Percentiles rank a stretch among this genome's conserved stretches.
phyloP scores from a whole-genome alignment of 768 basidiomycete genomes.

The Phaeolepiota aurea region DNA sequence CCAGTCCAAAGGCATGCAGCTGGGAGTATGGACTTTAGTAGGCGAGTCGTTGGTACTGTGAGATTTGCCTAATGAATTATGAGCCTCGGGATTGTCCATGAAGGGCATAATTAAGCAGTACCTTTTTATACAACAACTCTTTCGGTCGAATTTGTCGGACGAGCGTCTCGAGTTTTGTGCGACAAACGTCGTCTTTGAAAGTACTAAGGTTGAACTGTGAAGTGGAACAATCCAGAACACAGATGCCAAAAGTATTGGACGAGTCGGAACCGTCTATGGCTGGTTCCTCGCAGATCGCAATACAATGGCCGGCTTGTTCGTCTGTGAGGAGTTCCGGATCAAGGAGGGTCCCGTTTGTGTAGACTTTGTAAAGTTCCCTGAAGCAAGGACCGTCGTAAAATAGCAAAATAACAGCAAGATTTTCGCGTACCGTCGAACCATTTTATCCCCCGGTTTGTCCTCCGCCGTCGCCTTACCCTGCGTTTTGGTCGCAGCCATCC shows the following conservation, averaged over 20 bases:
- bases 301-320: constrained; percentile 93
- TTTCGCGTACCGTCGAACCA: constrained; percentile 74
- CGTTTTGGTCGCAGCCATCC: constrained; percentile 64
- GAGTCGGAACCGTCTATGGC: constrained; percentile 29
- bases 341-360: constrained; percentile 93
- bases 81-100: too few relatives aligned
- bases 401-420: not conserved
- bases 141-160: constrained; percentile 87
- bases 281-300: constrained; percentile 71
- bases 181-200: constrained; percentile 88
- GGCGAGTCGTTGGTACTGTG: constrained; percentile 71
- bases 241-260: constrained; percentile 71
- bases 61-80: constrained; percentile 90
- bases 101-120: too few relatives aligned
- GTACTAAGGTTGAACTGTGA: constrained; percentile 88
- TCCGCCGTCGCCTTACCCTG: constrained; percentile 44
- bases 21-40: constrained; percentile 77
- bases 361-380: constrained; percentile 90
- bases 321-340: constrained; percentile 84
- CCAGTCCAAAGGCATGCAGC: constrained; percentile 83
- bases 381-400: constrained; percentile 3
- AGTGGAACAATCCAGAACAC: constrained; percentile 89
- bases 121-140: constrained; percentile 88
- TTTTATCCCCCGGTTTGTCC: constrained; percentile 71
- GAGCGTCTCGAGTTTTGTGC: constrained; percentile 89